Evolutionary conservation across 169 alveolate genomes (phyloP).

Genomic region (Cryptosporidium ryanae): DNA sequence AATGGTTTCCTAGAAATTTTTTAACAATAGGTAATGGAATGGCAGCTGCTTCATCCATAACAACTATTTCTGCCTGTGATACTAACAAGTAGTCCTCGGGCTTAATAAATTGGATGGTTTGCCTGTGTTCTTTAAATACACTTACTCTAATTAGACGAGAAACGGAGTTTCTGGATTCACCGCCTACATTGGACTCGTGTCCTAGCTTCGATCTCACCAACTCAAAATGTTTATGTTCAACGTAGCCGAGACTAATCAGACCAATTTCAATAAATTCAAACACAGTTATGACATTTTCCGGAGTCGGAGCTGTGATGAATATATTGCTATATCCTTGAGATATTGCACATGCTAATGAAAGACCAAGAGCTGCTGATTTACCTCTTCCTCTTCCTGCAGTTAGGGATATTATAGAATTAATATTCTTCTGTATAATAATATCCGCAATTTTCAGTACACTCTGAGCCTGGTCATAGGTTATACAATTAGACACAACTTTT

Average conservation of each 20-base stretch:
- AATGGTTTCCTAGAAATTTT: constrained; percentile 89
- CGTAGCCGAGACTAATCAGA: constrained; percentile 90
- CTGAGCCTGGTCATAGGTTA: constrained; percentile 87
- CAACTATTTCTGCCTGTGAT: constrained; percentile 88
- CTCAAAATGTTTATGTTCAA: constrained; percentile 91
- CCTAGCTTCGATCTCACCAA: constrained; percentile 80
- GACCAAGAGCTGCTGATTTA: constrained; percentile 98
- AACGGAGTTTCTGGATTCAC: constrained; percentile 78
- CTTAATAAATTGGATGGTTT: constrained; percentile 87
- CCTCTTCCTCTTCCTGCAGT: constrained; percentile 99
- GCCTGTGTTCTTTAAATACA: constrained; percentile 88
- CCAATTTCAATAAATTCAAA: constrained; percentile 97
- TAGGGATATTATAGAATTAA: constrained; percentile 79
- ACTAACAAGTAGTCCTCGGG: constrained; percentile 84
- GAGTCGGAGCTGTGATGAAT: constrained; percentile 98
- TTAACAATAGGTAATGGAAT: constrained; percentile 98
- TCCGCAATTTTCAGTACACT: constrained; percentile 86
- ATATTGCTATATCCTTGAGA: constrained; percentile 93
- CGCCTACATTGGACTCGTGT: constrained; percentile 60
- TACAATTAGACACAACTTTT: constrained; percentile 74
- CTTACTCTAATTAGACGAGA: constrained; percentile 82
- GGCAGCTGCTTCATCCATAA: constrained; percentile 99
- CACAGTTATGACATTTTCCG: constrained; percentile 97
- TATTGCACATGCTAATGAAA: constrained; percentile 92
- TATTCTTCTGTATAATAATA: constrained; percentile 82